Base-by-base conservation (phyloP, 306 rosid genomes). In the Cyamopsis tetragonoloba region DNA sequence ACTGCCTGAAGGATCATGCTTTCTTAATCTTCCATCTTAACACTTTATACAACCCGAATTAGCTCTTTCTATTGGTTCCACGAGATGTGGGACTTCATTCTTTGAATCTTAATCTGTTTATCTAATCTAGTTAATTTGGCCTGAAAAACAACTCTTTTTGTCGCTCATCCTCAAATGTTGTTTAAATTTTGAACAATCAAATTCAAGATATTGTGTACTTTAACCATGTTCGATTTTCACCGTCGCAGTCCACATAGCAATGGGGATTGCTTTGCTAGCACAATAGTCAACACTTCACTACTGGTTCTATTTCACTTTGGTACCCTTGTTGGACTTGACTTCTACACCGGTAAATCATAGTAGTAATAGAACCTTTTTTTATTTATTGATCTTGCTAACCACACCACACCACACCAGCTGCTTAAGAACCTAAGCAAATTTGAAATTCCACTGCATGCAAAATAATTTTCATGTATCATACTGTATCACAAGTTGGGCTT, bases 1-100 rank as follows among this genome's bases (percentile, higher is more conserved):
- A 42, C 91, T 85, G 95, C 89, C 91, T 83, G 91, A 88, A 88
- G 91, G 87, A 88, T 85, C 87, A 0, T 0, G 0, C 0, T 44
- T 4, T 44, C 19, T 3, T 0, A 62, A 0, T 0, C 0, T 0
- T 0, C 12, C 6, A 3, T 30, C 20, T 28, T 0, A 0, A 28
- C 1, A 0, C 4, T 7, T 81, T 83, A 81, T 79, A 56, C 1
- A 3, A 28, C 0, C 67, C 34, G 9, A 9, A 8, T 13, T 7
- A 6, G 24, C 13, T 3, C 1, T 4, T 11, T 12, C 4, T 0
- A 1, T 0, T 0, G 4, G n/a, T 12, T 8, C 49, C 0, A 4
- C 0, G 5, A 79, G 75, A 72, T 88, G 83, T 81, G 87, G 87
- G 87, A 88, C 42, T 0, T 20, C 4, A 50, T 0, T 30, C 23